Evolutionary conservation across 1,284 basidiomycete genomes (phyloP).

Genomic region (Boletellus deceptivus): DNA sequence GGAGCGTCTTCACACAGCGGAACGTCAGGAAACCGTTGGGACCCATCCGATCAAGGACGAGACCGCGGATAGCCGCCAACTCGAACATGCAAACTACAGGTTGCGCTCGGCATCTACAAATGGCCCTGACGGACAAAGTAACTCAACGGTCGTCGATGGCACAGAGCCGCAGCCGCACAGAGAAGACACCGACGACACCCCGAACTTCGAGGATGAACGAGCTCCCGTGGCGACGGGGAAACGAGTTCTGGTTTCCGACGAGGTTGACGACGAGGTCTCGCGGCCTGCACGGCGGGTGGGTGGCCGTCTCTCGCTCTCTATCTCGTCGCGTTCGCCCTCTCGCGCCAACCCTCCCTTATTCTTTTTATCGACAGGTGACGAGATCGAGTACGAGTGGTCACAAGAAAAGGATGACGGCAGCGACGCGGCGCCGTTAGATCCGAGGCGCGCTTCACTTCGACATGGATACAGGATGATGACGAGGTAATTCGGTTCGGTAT

Average conservation of each 20-base stretch:
- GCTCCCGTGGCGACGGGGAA: constrained; percentile 23
- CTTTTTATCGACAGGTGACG: too few species aligned
- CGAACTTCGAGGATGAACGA: constrained; percentile 21
- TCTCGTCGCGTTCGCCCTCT: neutral
- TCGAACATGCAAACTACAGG: constrained; percentile 12
- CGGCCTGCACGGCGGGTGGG: constrained; percentile 32
- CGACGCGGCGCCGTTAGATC: too few species aligned
- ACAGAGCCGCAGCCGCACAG: constrained; percentile 10
- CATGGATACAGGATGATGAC: too few species aligned
- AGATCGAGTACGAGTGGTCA: too few species aligned
- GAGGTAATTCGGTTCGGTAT: too few species aligned
- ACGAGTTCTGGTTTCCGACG: constrained; percentile 24
- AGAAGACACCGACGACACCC: constrained; percentile 32
- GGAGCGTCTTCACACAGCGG: constrained; percentile 22
- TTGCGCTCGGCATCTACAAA: constrained; percentile 12
- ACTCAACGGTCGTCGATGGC: constrained; percentile 8
- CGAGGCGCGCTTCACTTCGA: too few species aligned
- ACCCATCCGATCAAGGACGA: constrained; percentile 10
- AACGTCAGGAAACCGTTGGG: constrained; percentile 18
- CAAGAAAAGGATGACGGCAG: too few species aligned
- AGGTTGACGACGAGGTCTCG: constrained; percentile 20
- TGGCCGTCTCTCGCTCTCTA: constrained; percentile 1
- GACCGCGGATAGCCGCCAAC: constrained; percentile 8
- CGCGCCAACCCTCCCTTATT: too few species aligned
- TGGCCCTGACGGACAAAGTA: constrained; percentile 14